Evolutionary conservation across 2,329 filamentous ascomycete genomes (phyloP), one percentile per base, ranked within the genome.

Genomic region (Pseudodiploospora longispora): DNA sequence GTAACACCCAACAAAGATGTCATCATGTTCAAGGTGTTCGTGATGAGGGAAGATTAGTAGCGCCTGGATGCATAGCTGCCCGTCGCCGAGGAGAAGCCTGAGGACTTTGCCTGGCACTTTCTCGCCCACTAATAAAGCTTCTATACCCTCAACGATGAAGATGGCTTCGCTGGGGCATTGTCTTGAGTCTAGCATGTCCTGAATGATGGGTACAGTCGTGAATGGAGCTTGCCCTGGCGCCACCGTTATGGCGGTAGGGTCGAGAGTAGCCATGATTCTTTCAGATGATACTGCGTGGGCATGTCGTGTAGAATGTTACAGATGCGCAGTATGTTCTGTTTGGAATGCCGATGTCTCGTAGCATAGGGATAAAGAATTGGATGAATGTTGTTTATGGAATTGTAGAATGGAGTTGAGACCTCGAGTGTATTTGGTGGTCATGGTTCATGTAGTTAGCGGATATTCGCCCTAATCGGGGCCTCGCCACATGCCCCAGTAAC

Each of bases 61-160:
- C 0, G 72, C 73, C 54, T 79, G 75, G n/a, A 79, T 65, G 50
- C 71, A 77, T 4, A 76, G 55, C 51, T 71, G 63, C 1, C 75
- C 74, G 49, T 79, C 75, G 33, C 74, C 70, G 0, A 79, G 65
- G 0, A 78, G 43, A 8, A 79, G 50, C 2, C 74, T 64, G 1
- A 76, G 53, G 2, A 64, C 61, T 30, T 72, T 69, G 64, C 69
- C 70, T 55, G 62, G 54, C 10, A 52, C 59, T 3, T 55, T 59
- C 5, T 49, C 43, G 1, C 67, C 62, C 0, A 70, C 57, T 1
- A 66, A 55, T 1, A 64, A 48, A 10, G 52, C 42, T 9, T 72
- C 63, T n/a, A 75, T 46, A 38, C 60, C 63, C 46, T 74, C 71
- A 33, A 78, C 69, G 0, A 77, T 62, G 32, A 78, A 71, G 40